Base-by-base conservation (phyloP, 1,139 yeast species). In the Sugiyamaella neomexicana region DNA sequence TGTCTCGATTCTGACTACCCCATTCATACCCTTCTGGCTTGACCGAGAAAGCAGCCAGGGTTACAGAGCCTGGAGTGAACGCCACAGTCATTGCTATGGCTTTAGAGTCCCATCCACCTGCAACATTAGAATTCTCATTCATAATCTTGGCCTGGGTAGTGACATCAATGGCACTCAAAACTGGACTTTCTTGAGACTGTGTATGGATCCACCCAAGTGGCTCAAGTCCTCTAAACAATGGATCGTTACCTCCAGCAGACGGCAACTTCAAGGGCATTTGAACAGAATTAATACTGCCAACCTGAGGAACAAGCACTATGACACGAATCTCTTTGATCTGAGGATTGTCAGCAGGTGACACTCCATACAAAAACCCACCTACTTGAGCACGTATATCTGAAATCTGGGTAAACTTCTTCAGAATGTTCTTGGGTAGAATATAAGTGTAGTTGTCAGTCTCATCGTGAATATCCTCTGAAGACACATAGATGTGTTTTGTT, bases 251-350 rank as follows among this genome's bases (percentile, higher is more conserved):
- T 12, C 46, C 46, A 2, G 63, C 62, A 15, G 71, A 71, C 1
- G 89, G 86, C 0, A 79, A 57, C 6, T 71, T 68, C 2, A 57
- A 52, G 1, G 93, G 83, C 57, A 91, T 73, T 60, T 86, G 84
- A 10, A 90, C 83, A 1, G 82, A 75, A 59, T 80, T 83, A 36
- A 80, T 75, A 57, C 80, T 84, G 1, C 97, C 98, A 45, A 91
- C 75, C 69, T 93, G 99, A 0, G 99, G 99, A 5, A 89, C 87
- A 64, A 95, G 68, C 0, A 83, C 96, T 57, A 93, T 78, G 31
- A 85, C 81, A 56, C 77, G 78, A 45, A 93, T 80, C 70, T 93
- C 98, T 67, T 88, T 88, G 51, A 93, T 84, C 57, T 80, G 82
- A 4, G 75, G 70, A 62, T 86, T 86, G 59, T 85, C 96, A 0